Evolutionary conservation across 495 filamentous ascomycete species (phyloP), one percentile per base, ranked within the genome.

Genomic region (Hypoxylon crocopeplum): DNA sequence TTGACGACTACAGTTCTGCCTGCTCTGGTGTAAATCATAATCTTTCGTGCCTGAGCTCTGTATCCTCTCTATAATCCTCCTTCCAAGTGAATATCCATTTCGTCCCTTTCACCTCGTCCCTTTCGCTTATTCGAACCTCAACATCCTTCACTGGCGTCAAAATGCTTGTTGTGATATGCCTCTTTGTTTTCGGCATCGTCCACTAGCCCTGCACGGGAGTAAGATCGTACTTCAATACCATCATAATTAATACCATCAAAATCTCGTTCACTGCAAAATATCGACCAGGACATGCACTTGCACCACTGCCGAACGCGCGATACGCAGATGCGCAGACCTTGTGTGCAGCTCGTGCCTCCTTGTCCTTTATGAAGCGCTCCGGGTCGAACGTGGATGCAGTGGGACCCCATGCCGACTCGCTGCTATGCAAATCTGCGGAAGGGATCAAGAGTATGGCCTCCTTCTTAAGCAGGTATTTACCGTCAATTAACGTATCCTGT

Each of bases 401-500:
- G 2, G 24, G 25, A 2, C 67, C 67, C 65, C 67, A 70, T 2
- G 41, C 17, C 5, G 34, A 30, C 12, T 25, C 39, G 25, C 65
- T 51, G 13, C 10, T 34, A 21, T 68, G 66, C 19, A 69, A 16
- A 2, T 12, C 21, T 3, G 15, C 25, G 20, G 42, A 48, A 15
- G 60, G 66, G 19, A 70, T 53, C 1, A 8, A 3, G 19, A 64
- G 21, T 15, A 62, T 19, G 8, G 39, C 34, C 10, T 54, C 56
- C 38, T 57, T 65, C 32, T 62, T 66, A 2, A 70, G 61, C 2
- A 68, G 56, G 13, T 68, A 66, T 8, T 45, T 48, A 30, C 34
- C 56, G 30, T 69, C 64, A 5, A 69, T 47, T 1, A 64, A 13
- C 0, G 50, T 64, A 19, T 69, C 67, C 33, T 64, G 27, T 32